phyloP scores from a whole-genome alignment of 768 basidiomycete genomes.

The Lactarius hatsudake region DNA sequence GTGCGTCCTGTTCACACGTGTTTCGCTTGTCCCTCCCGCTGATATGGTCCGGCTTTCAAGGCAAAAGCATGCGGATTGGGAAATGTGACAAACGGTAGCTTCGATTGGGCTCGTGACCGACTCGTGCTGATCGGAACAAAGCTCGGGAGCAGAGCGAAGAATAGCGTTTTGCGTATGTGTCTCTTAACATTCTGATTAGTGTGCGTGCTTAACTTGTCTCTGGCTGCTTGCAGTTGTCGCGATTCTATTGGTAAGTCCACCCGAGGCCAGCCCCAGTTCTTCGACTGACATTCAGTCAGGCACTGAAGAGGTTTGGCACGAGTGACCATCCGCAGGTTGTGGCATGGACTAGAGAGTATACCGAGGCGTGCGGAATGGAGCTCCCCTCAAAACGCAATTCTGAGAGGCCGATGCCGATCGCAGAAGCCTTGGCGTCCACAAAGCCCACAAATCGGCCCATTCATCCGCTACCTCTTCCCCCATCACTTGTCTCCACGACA shows the following conservation, averaged over 20 bases:
- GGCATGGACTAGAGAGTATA: conserved; percentile 61
- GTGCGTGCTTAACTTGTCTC: conserved; percentile 40
- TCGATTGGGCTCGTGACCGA: conserved; percentile 40
- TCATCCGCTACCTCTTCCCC: conserved; percentile 6
- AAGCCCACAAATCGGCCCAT: conserved; percentile 2
- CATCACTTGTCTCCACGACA: background rate
- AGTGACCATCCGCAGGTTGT: conserved; percentile 53
- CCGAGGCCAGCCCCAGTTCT: conserved; percentile 26
- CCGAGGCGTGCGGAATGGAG: conserved; percentile 63
- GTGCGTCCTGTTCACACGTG: conserved; percentile 41
- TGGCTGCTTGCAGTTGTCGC: conserved; percentile 57
- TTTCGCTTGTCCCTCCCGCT: background rate
- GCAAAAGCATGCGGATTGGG: conserved; percentile 2
- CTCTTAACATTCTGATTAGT: background rate
- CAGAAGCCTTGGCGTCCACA: conserved; percentile 9
- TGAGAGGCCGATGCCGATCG: conserved; percentile 2
- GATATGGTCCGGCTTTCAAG: conserved; percentile 2
- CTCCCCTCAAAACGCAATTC: conserved; percentile 34
- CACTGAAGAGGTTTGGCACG: conserved; percentile 62
- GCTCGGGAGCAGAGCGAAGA: conserved; percentile 42
- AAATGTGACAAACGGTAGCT: conserved; percentile 21
- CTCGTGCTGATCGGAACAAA: conserved; percentile 40
- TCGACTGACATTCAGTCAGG: conserved; percentile 37
- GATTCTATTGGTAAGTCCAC: conserved; percentile 56
- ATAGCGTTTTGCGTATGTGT: conserved; percentile 47